Conservation (phyloP, 1,139 yeast genomes). For the Kazachstania sp. region DNA sequence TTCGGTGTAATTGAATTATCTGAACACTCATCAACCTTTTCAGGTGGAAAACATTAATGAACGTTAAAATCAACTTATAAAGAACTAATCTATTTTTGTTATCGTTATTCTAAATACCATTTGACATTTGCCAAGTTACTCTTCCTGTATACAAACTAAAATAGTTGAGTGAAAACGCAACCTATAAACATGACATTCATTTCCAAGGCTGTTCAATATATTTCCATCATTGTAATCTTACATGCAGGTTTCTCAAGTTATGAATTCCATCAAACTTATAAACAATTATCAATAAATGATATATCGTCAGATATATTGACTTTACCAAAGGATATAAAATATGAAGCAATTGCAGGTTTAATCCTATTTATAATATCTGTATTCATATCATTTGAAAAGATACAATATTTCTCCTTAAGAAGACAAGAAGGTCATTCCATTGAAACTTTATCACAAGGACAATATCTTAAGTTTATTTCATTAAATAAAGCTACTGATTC, state of each 20-base stretch:
- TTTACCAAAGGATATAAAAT: slow-evolving; percentile 26
- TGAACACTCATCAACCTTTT: too few species aligned
- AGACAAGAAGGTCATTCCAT: slow-evolving; percentile 10
- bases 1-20: too few species aligned
- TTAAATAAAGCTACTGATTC: slow-evolving; percentile 25
- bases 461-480: slow-evolving; percentile 25
- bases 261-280: slow-evolving; percentile 26
- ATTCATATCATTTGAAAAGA: slow-evolving; percentile 22
- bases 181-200: slow-evolving; percentile 7
- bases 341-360: slow-evolving; percentile 23
- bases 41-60: too few species aligned
- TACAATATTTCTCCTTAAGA: slow-evolving; percentile 18
- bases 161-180: too few species aligned
- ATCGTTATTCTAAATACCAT: too few species aligned
- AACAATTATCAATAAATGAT: slow-evolving; percentile 5
- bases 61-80: too few species aligned
- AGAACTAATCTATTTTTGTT: too few species aligned
- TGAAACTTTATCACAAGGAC: slow-evolving; percentile 13
- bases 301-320: not conserved
- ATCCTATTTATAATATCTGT: slow-evolving; percentile 19
- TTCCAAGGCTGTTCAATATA: slow-evolving; percentile 15
- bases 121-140: too few species aligned
- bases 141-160: too few species aligned
- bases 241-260: slow-evolving; percentile 31
- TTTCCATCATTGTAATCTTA: slow-evolving; percentile 21